Conservation (phyloP, 73 alveolate species). For the Strombidium stylifer region DNA sequence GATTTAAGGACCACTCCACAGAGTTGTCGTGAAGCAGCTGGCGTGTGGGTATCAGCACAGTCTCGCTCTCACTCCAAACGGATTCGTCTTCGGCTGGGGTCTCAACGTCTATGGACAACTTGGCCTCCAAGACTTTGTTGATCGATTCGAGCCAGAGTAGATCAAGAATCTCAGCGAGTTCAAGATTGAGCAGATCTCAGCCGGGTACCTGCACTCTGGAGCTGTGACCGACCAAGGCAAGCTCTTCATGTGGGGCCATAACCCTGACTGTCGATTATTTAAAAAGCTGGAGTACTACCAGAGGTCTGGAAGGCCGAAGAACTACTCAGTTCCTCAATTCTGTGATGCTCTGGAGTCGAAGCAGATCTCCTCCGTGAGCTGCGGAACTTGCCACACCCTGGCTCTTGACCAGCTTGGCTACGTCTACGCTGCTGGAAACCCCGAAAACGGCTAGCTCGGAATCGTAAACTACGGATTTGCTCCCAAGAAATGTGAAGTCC, state of each 20-base stretch:
- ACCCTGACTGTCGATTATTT: conserved; percentile 66
- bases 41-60: conserved; percentile 95
- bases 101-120: conserved; percentile 87
- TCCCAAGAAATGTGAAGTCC: conserved; percentile 43
- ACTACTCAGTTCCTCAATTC: conserved; percentile 24
- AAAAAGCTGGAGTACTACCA: conserved; percentile 41
- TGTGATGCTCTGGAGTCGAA: conserved; percentile 7
- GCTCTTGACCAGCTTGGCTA: conserved; percentile 34
- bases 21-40: conserved; percentile 61
- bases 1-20: conserved; percentile 64
- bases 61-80: conserved; percentile 80
- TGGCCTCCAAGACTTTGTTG: conserved; percentile 86
- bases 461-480: conserved; percentile 25
- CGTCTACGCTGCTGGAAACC: conserved; percentile 51
- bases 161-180: conserved; percentile 43
- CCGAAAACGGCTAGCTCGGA: conserved; percentile 52
- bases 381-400: conserved; percentile 56
- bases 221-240: conserved; percentile 53
- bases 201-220: conserved; percentile 74
- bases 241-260: conserved; percentile 74
- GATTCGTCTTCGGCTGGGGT: conserved; percentile 93
- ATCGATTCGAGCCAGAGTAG: conserved; percentile 66
- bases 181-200: conserved; percentile 33
- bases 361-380: conserved; percentile 15
- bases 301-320: conserved; percentile 57